phyloP scores from a whole-genome alignment of 768 basidiomycete species.

The Lactarius tabidus region DNA sequence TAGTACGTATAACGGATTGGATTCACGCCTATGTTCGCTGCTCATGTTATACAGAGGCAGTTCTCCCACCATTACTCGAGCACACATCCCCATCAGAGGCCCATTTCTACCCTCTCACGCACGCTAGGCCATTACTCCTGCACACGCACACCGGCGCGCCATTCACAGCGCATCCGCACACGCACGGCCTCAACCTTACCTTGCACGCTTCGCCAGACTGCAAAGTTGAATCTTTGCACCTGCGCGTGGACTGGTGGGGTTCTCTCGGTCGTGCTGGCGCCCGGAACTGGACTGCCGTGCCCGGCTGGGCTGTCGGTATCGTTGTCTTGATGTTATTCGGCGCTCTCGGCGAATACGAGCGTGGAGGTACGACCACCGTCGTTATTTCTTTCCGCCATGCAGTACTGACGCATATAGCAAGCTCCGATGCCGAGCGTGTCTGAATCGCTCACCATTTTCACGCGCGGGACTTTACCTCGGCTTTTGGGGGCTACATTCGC shows the following conservation, averaged over 20 bases:
- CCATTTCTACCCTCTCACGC: slow-evolving; percentile 52
- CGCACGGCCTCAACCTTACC: slow-evolving; percentile 48
- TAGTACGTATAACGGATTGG: slow-evolving; percentile 26
- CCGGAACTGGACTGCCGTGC: slow-evolving; percentile 57
- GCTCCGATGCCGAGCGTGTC: slow-evolving; percentile 44
- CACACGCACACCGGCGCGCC: slow-evolving; percentile 70
- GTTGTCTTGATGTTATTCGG: slow-evolving; percentile 53
- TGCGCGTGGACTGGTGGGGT: slow-evolving; percentile 67
- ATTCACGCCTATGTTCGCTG: neutral
- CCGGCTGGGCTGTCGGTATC: slow-evolving; percentile 74
- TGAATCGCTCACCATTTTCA: slow-evolving; percentile 48
- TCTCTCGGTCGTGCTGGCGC: slow-evolving; percentile 67
- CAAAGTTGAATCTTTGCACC: slow-evolving; percentile 37
- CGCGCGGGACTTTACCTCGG: slow-evolving; percentile 35
- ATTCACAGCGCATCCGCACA: slow-evolving; percentile 42
- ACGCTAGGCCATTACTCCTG: slow-evolving; percentile 44
- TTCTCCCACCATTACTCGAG: slow-evolving; percentile 60
- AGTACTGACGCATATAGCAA: slow-evolving; percentile 25
- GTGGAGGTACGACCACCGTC: slow-evolving; percentile 26
- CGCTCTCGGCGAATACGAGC: slow-evolving; percentile 39
- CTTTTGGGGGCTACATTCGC: slow-evolving; percentile 44
- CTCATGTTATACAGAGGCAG: slow-evolving; percentile 41
- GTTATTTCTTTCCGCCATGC: neutral
- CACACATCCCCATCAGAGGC: slow-evolving; percentile 68
- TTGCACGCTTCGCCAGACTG: slow-evolving; percentile 65